These are phyloP conservation scores for Citrus reticulata DNA, from an alignment of 345 rosid genomes.

Conservation along the genomic window DNA sequence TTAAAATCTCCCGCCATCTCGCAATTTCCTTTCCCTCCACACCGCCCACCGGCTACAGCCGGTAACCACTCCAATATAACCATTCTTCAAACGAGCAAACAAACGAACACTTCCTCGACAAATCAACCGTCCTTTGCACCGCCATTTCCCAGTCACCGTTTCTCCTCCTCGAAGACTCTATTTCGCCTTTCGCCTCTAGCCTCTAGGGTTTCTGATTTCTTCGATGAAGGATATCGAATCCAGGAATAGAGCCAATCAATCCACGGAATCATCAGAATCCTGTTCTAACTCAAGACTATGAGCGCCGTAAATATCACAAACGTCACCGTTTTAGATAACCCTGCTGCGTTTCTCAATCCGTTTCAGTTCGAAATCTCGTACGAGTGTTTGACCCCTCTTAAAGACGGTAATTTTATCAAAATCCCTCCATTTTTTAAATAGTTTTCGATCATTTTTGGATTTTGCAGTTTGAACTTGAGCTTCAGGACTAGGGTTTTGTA, in stretches of 20 bases:
- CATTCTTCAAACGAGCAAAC: no score
- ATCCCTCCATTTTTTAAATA: no score
- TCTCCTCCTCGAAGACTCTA: neutral
- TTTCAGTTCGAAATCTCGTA: constrained; percentile 98
- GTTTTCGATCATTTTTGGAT: neutral
- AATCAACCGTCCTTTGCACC: neutral
- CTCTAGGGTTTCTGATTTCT: neutral
- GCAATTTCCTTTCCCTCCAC: constrained; percentile 10
- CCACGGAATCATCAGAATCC: neutral
- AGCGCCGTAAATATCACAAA: constrained; percentile 93
- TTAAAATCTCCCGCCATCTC: constrained; percentile 20
- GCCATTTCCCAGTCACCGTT: constrained; percentile 9
- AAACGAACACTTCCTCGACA: neutral
- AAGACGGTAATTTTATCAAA: constrained; percentile 60
- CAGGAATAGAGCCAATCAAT: neutral
- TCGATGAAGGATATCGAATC: constrained; percentile 3
- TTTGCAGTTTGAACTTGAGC: neutral
- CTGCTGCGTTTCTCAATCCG: constrained; percentile 78
- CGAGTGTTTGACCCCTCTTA: constrained; percentile 91
- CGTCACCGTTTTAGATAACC: constrained; percentile 86
- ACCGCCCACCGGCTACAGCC: constrained; percentile 12
- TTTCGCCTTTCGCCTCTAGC: no score
- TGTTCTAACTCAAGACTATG: constrained; percentile 29
- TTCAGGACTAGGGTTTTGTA: constrained; percentile 7
- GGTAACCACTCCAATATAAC: neutral